Percentiles rank a stretch among this genome's conserved stretches.
These are phyloP conservation scores for Epichloe baconii DNA, from an alignment of 2,329 filamentous ascomycete species.

Conservation along the genomic window DNA sequence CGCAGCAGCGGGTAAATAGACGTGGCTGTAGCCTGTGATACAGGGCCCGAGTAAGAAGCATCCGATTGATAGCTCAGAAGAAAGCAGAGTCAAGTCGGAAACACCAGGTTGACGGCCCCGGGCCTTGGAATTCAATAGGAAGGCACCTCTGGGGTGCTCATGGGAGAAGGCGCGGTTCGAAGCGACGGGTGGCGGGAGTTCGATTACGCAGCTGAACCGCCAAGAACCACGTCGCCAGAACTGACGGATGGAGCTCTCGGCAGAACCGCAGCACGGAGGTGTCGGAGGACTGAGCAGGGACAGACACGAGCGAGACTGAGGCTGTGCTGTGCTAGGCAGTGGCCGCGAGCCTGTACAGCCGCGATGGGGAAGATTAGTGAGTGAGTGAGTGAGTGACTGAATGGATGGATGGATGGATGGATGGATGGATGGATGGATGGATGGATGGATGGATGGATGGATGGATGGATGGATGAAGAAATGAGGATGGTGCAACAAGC, in stretches of 20 bases:
- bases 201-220: background rate
- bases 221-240: background rate
- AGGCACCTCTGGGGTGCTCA: conserved; percentile 2
- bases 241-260: background rate
- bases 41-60: background rate
- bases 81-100: background rate
- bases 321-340: too few species aligned
- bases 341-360: too few species aligned
- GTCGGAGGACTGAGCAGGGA: too few species aligned
- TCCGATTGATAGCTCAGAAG: background rate
- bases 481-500: too few species aligned
- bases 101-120: background rate
- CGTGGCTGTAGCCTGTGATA: too few species aligned
- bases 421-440: background rate
- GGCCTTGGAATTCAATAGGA: background rate
- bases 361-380: too few species aligned
- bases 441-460: background rate
- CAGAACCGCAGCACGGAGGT: background rate
- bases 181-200: background rate
- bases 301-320: too few species aligned
- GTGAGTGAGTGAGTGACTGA: background rate
- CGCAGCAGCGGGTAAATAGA: background rate
- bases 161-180: background rate
- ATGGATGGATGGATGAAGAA: background rate
- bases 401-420: background rate